These are phyloP conservation scores for Stephanodiscus minutulus DNA, from an alignment of 108 stramenopile genomes.

Conservation along the genomic window DNA sequence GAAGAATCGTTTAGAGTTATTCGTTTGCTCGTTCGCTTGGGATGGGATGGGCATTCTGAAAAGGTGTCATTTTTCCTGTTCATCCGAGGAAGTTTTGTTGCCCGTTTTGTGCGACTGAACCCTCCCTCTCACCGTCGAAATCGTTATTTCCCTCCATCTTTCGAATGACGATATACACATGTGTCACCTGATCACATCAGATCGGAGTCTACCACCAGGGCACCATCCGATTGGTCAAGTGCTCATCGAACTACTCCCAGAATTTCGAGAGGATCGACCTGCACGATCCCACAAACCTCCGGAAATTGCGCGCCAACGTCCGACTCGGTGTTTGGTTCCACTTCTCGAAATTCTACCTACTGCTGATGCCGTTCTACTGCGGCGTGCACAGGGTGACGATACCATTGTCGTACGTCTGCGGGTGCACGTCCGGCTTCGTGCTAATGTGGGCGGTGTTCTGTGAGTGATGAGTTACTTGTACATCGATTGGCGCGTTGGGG, in stretches of 20 bases:
- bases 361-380: conserved; percentile 48
- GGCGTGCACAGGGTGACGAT: conserved; percentile 23
- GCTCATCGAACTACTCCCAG: conserved; percentile 28
- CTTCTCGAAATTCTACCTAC: conserved; percentile 46
- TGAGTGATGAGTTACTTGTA: conserved; percentile 12
- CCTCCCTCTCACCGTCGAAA: no score
- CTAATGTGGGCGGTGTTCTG: conserved; percentile 47
- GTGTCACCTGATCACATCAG: neutral
- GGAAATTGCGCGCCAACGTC: conserved; percentile 19
- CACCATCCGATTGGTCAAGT: conserved; percentile 40
- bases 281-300: neutral
- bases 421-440: conserved; percentile 25
- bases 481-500: no score
- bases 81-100: neutral
- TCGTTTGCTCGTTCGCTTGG: no score
- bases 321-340: conserved; percentile 36
- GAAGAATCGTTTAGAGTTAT: no score
- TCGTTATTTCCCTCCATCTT: no score
- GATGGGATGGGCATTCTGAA: no score
- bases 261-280: conserved; percentile 17
- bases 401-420: conserved; percentile 22
- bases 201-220: conserved; percentile 48
- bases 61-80: no score
- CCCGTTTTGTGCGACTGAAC: neutral
- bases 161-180: neutral